Evolutionary conservation across 129 eudicot genomes (phyloP), one percentile per base, ranked within the genome.

Genomic region (Scalesia atractyloides): DNA sequence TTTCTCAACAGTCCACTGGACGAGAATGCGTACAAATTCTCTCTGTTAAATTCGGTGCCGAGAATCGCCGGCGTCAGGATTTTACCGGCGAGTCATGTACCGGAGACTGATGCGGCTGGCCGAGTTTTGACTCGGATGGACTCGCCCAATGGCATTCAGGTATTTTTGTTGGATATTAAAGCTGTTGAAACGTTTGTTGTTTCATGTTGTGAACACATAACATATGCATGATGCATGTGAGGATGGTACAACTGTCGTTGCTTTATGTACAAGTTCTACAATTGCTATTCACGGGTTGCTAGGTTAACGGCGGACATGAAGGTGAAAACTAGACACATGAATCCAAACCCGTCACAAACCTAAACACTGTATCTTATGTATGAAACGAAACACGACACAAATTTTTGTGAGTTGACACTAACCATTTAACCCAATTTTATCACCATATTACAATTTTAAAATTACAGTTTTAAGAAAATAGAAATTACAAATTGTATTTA

Each of bases 1-100:
- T 57, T 57, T 57, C 64, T 57, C 37, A 57, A 57, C 64, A 12
- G 16, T 57, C 64, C 64, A 57, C 36, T 57, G 39, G 64, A 57
- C 64, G 5, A 33, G 7, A 14, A 57, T 0, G 22, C 64, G n/a
- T 57, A 57, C 11, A 57, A 57, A 24, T 20, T 20, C 37, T 57
- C 64, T 22, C 64, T 57, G 16, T 11, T 57, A 6, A 57, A 57
- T 20, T 1, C 9, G 5, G 64, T n/a, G 2, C 64, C 39, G 0
- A 20, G 37, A 10, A 22, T 57, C 8, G 36, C 37, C 39, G 16
- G 64, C n/a, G 16, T 57, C 1, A 33, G 64, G 64, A 24, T 57
- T 10, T 10, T 11, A 13, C 9, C 37, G 16, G 8, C 64, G 64
- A 24, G 36, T 57, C 64, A 24, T 4, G 64, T 57, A n/a, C 64